Evolutionary conservation across 2,329 filamentous ascomycete species (phyloP).

Genomic region (Beauveria asiatica): DNA sequence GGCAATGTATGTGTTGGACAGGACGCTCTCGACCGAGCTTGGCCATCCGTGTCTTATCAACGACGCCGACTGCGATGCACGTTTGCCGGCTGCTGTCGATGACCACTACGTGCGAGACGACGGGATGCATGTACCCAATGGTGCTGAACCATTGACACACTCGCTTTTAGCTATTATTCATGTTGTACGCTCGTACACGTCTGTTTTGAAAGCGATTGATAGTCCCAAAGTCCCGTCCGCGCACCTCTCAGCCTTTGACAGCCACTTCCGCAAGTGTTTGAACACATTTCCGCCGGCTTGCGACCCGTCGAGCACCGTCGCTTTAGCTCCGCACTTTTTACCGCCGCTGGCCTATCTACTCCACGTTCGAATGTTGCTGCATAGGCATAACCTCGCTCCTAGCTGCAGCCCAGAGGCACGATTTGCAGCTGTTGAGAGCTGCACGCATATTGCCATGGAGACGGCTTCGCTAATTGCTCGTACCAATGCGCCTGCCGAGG

Average conservation of each 20-base stretch:
- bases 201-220: constrained; percentile 62
- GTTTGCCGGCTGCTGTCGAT: constrained; percentile 69
- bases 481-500: constrained; percentile 49
- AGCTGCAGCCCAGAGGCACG: constrained; percentile 58
- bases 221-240: constrained; percentile 56
- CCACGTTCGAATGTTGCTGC: constrained; percentile 73
- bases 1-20: constrained; percentile 84
- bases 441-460: constrained; percentile 64
- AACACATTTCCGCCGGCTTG: constrained; percentile 67
- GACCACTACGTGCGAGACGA: constrained; percentile 64
- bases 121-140: constrained; percentile 44
- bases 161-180: constrained; percentile 73
- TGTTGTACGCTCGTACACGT: constrained; percentile 68
- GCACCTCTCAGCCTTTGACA: constrained; percentile 70
- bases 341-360: constrained; percentile 71
- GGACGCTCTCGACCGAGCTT: constrained; percentile 69
- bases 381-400: constrained; percentile 80
- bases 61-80: constrained; percentile 80
- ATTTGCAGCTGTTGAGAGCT: constrained; percentile 65
- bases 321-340: constrained; percentile 66
- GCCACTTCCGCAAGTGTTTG: constrained; percentile 68
- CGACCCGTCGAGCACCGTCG: constrained; percentile 55
- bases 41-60: constrained; percentile 75
- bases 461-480: constrained; percentile 70
- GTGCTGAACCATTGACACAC: constrained; percentile 51